A percentile compares a stretch with the other conserved stretches of the same genome.
Evolutionary conservation across 2,329 filamentous ascomycete species (phyloP).

Genomic region (Aureobasidium zeae): DNA sequence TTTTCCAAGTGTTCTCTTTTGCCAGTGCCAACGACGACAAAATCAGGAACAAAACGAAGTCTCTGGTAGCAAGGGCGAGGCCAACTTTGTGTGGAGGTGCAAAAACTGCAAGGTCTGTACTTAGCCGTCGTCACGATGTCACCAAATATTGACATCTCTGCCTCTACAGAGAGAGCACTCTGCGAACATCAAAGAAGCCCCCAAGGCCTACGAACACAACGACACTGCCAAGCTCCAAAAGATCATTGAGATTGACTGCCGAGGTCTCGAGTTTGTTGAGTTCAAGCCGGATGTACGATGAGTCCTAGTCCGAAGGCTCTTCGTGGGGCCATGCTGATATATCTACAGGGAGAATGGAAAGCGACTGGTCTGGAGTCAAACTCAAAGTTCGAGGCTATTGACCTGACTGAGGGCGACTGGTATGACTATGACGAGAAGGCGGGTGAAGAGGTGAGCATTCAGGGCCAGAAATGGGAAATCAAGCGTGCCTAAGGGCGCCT

Average conservation of each 20-base stretch:
- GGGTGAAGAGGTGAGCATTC: conserved; percentile 19
- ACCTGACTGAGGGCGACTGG: conserved; percentile 87
- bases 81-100: conserved; percentile 99
- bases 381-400: conserved; percentile 73
- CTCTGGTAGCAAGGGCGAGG: conserved; percentile 86
- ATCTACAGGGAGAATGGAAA: conserved; percentile 71
- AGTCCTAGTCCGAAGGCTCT: background rate
- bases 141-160: background rate
- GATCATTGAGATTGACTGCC: conserved; percentile 85
- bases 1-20: too few species aligned
- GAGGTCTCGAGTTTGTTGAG: conserved; percentile 82
- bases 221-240: conserved; percentile 60
- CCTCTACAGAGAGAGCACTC: conserved; percentile 64
- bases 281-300: conserved; percentile 74
- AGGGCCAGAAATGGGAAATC: conserved; percentile 81
- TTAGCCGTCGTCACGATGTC: background rate
- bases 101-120: conserved; percentile 82
- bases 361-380: conserved; percentile 71
- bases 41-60: conserved; percentile 76
- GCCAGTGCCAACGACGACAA: background rate
- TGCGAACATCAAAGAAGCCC: conserved; percentile 68
- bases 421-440: conserved; percentile 60
- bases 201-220: conserved; percentile 59
- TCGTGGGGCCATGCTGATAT: too few species aligned
- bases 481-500: conserved; percentile 58